A percentile compares a stretch with the other conserved stretches of the same genome.
phyloP scores from a whole-genome alignment of 306 rosid species.

The Parietaria judaica region DNA sequence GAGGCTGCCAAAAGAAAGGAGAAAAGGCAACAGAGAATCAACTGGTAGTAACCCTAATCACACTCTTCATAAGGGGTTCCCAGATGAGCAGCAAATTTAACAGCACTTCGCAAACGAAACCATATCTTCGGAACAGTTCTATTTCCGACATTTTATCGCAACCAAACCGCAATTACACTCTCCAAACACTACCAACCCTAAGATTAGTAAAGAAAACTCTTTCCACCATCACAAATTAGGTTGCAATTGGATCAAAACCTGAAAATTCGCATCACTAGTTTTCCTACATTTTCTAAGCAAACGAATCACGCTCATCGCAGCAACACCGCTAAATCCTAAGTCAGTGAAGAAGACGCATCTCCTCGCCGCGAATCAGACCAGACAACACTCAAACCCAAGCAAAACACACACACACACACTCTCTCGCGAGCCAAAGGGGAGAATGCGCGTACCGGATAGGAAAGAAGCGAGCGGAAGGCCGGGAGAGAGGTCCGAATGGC shows the following conservation, averaged over 20 bases:
- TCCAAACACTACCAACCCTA: too few species aligned
- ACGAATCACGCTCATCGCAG: background rate
- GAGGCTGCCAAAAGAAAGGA: constrained; percentile 37
- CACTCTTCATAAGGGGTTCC: background rate
- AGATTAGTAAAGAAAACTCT: too few species aligned
- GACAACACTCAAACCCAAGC: background rate
- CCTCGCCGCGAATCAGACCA: background rate
- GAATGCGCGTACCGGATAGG: constrained; percentile 42
- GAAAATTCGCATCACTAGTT: too few species aligned
- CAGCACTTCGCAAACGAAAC: too few species aligned
- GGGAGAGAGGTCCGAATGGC: constrained; percentile 58
- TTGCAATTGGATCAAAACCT: too few species aligned
- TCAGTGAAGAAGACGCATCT: background rate
- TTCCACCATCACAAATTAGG: too few species aligned
- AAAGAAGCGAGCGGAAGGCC: constrained; percentile 61
- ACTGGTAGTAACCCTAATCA: background rate
- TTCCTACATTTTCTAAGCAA: background rate
- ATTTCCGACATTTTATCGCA: constrained; percentile 4
- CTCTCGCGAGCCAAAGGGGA: constrained; percentile 3
- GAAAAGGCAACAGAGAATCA: background rate
- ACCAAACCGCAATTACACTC: background rate
- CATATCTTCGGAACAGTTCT: background rate
- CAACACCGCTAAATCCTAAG: background rate
- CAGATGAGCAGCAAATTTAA: too few species aligned
- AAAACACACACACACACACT: background rate